phyloP scores from a whole-genome alignment of 306 rosid species.

The Malus sieversii region DNA sequence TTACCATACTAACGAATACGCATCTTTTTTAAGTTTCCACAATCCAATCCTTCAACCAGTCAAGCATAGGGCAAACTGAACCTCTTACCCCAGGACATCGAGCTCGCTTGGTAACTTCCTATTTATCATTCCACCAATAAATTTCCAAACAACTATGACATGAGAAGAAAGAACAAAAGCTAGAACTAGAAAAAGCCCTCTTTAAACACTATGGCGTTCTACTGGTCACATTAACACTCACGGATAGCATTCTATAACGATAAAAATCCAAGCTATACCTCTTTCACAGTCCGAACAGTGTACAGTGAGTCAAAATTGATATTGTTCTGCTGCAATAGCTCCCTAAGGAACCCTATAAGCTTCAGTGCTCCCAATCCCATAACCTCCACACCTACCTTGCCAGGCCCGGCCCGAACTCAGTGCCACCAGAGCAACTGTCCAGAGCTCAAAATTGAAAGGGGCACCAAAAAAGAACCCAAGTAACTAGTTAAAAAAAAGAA shows the following conservation, averaged over 20 bases:
- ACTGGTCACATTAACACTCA: too few species aligned
- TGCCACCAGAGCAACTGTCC: too few species aligned
- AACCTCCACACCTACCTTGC: too few species aligned
- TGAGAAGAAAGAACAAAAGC: neutral
- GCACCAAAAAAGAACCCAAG: too few species aligned
- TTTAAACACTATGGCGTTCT: too few species aligned
- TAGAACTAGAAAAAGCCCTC: too few species aligned
- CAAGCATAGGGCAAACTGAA: neutral
- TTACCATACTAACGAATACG: neutral
- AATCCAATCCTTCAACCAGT: neutral
- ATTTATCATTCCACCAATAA: neutral
- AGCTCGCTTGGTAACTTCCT: neutral
- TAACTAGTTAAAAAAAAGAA: too few species aligned
- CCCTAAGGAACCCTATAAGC: slow-evolving; percentile 65
- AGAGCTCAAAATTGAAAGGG: too few species aligned
- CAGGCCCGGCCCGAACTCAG: too few species aligned
- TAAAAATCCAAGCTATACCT: slow-evolving; percentile 38
- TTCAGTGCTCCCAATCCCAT: too few species aligned
- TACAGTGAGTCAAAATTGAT: slow-evolving; percentile 57
- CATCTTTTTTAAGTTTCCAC: neutral
- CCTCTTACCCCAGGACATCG: neutral
- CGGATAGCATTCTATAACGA: neutral
- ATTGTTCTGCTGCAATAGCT: slow-evolving; percentile 67
- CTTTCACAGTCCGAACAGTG: slow-evolving; percentile 77
- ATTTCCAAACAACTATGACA: neutral